Percentiles rank a stretch among this genome's conserved stretches.
phyloP scores from a whole-genome alignment of 345 rosid genomes.

The Aquilaria sinensis region DNA sequence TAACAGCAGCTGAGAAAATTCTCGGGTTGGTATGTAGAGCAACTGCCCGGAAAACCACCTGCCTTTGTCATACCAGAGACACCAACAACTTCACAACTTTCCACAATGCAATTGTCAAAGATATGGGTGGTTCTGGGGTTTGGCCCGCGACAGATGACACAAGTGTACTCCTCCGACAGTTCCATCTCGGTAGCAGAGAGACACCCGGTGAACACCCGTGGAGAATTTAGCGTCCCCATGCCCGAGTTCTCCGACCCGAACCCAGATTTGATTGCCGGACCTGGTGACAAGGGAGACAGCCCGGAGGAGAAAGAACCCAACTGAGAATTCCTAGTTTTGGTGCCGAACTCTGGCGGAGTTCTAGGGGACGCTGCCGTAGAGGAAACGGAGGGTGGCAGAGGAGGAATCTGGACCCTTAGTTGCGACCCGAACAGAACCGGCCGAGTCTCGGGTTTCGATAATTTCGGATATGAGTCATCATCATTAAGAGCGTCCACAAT shows the following conservation, averaged over 20 bases:
- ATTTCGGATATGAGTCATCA: constrained; percentile 24
- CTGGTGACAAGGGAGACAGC: constrained; percentile 17
- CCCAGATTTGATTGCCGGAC: constrained; percentile 23
- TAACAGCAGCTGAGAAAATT: constrained; percentile 73
- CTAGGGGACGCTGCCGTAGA: constrained; percentile 39
- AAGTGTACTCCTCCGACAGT: constrained; percentile 85
- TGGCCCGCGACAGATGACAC: constrained; percentile 83
- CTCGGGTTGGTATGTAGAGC: constrained; percentile 34
- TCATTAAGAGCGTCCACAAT: constrained; percentile 56
- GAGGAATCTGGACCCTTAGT: constrained; percentile 72
- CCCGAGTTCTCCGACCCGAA: constrained; percentile 27
- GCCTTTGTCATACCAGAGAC: constrained; percentile 30
- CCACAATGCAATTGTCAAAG: constrained; percentile 73
- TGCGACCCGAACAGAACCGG: constrained; percentile 73
- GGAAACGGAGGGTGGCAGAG: constrained; percentile 22
- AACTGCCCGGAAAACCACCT: constrained; percentile 17
- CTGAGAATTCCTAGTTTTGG: constrained; percentile 52
- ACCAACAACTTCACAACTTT: constrained; percentile 44
- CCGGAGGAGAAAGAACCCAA: constrained; percentile 25
- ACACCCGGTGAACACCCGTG: constrained; percentile 34
- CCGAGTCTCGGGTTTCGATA: constrained; percentile 43
- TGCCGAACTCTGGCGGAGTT: constrained; percentile 59
- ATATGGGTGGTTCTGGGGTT: constrained; percentile 87
- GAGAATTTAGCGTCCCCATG: constrained; percentile 30
- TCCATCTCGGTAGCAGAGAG: constrained; percentile 67